Base-by-base conservation (phyloP, 495 filamentous ascomycete genomes). In the Aspergillus sparsus region DNA sequence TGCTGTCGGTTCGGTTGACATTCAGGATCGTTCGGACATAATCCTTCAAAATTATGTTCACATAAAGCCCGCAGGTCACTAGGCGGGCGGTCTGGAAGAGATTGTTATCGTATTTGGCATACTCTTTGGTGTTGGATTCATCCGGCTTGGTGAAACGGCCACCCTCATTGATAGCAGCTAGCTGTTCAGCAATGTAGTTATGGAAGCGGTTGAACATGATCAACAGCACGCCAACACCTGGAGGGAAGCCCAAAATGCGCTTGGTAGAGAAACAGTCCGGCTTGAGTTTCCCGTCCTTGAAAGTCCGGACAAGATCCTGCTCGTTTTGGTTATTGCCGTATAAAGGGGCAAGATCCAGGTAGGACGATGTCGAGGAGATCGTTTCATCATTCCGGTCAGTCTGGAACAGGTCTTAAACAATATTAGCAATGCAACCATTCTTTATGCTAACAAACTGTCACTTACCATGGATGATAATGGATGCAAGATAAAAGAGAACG, bases 401-500 rank as follows among this genome's bases (percentile, higher is more conserved):
- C 57, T 85, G 78, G 70, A 89, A 89, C 12, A 85, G 68, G 65
- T 89, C 86, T 80, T 70, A 27, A 16, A 16, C 1, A 6, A 35
- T 33, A 53, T 78, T 35, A 80, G 70, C 42, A 7, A 37, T 5
- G 12, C 12, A 44, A 34, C 36, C 12, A 6, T 39, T 41, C 47
- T 16, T 44, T 27, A 39, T 7, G 44, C 7, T 31, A 7, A 34
- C 32, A 16, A 41, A 2, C 5, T 9, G 15, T 18, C 27, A 60
- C 75, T 37, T 69, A 80, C 86, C 89, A 63, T 97, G 92, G 66
- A 94, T 96, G 61, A 97, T 93, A 56, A 96, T 90, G 13, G 86
- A 89, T 7, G 91, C 92, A 68, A 92, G 83, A 63, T 97, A 93
- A 80, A 92, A 97, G 11, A 97, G 75, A 56, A 96, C 81, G 66